Percentiles rank a stretch among this genome's conserved stretches.
Conservation (phyloP, 768 basidiomycete genomes). For the Suillus subaureus region DNA sequence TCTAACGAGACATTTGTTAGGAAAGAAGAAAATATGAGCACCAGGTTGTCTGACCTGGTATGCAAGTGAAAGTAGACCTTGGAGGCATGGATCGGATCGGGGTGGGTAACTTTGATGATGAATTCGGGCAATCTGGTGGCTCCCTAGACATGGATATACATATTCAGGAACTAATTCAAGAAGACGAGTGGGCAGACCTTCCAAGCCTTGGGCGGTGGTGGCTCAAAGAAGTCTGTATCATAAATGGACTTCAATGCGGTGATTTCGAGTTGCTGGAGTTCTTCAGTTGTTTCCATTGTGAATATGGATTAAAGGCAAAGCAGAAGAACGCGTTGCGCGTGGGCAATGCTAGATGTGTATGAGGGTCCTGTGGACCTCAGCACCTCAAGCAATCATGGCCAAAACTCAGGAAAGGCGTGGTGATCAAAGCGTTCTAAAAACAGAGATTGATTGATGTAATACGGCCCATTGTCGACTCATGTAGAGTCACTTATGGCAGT, state of each 20-base stretch:
- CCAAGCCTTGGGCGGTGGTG: conserved; percentile 80
- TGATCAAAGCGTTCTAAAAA: conserved; percentile 4
- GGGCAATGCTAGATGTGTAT: conserved; percentile 53
- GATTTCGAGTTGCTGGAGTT: conserved; percentile 70
- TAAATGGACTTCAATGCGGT: conserved; percentile 81
- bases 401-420: conserved; percentile 14
- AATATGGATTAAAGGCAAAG: conserved; percentile 16
- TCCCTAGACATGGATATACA: conserved; percentile 43
- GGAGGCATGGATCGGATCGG: conserved; percentile 53
- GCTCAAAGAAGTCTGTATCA: conserved; percentile 73
- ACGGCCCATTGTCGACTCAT: neutral
- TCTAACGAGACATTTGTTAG: conserved; percentile 36
- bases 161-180: conserved; percentile 2
- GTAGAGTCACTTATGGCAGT: neutral
- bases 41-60: conserved; percentile 55
- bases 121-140: conserved; percentile 75
- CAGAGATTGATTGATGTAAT: conserved; percentile 2
- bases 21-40: neutral
- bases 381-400: conserved; percentile 74
- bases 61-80: conserved; percentile 69
- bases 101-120: conserved; percentile 70
- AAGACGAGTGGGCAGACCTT: conserved; percentile 50
- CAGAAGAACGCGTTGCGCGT: conserved; percentile 30
- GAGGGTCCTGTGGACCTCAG: conserved; percentile 71
- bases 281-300: conserved; percentile 72